Conservation (phyloP, 2,329 filamentous ascomycete genomes). For the Aspergillus arachidicola region DNA sequence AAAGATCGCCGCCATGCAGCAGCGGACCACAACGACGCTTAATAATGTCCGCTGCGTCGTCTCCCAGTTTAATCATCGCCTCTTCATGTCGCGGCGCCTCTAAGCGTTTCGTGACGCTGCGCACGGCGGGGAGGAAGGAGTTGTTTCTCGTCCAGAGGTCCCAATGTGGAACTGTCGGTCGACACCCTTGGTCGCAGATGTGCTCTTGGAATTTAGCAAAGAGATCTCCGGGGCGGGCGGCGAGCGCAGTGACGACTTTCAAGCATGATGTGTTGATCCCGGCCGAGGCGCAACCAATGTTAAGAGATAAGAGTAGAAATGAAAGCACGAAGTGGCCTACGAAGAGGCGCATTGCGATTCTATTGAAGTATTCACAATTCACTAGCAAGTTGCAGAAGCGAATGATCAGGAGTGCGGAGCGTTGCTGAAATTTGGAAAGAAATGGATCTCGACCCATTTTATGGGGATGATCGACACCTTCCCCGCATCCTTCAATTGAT, state of each 20-base stretch:
- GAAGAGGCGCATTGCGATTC: background rate
- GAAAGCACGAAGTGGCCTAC: background rate
- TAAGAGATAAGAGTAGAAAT: conserved; percentile 3
- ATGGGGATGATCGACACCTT: background rate
- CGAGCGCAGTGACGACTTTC: conserved; percentile 76
- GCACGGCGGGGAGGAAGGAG: conserved; percentile 39
- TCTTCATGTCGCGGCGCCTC: conserved; percentile 34
- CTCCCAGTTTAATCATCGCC: conserved; percentile 34
- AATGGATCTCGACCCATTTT: background rate
- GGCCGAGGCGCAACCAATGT: conserved; percentile 21
- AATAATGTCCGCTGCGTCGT: conserved; percentile 38
- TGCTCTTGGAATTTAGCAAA: conserved; percentile 38
- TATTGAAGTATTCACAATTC: background rate
- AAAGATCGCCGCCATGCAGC: conserved; percentile 35
- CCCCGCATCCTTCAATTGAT: background rate
- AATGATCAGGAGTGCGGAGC: background rate
- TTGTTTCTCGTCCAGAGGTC: conserved; percentile 42
- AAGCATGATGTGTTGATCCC: conserved; percentile 68
- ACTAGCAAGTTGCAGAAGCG: background rate
- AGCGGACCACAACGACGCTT: conserved; percentile 34
- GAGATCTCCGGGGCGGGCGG: conserved; percentile 32
- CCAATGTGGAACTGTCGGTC: conserved; percentile 38
- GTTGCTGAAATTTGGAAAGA: background rate
- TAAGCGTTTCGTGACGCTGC: conserved; percentile 33
- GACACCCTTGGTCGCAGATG: conserved; percentile 36